Evolutionary conservation across 768 basidiomycete genomes (phyloP).

Genomic region (Lactarius deliciosus): DNA sequence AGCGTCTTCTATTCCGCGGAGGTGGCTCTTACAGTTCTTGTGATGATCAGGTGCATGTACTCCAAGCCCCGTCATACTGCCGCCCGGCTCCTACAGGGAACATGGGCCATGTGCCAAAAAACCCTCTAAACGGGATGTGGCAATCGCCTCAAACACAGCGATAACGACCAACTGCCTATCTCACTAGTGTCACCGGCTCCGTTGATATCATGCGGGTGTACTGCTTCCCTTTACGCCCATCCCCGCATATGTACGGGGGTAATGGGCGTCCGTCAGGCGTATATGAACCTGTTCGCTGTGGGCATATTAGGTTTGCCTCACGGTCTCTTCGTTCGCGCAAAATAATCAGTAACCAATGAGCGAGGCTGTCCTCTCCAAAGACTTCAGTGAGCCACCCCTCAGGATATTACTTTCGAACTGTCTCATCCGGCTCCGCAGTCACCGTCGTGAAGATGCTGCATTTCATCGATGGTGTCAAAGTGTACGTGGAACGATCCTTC

Average conservation of each 20-base stretch:
- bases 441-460: constrained; percentile 19
- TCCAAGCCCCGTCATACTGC: neutral
- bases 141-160: neutral
- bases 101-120: neutral
- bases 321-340: neutral
- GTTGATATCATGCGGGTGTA: neutral
- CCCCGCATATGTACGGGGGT: too few relatives aligned
- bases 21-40: neutral
- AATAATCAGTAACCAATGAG: neutral
- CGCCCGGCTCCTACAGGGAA: neutral
- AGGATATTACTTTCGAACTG: too few relatives aligned
- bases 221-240: neutral
- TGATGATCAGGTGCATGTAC: constrained; percentile 1
- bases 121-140: neutral
- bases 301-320: neutral
- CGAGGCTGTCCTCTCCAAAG: neutral
- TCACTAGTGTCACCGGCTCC: neutral
- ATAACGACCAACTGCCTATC: neutral
- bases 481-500: constrained; percentile 2
- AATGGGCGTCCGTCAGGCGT: neutral
- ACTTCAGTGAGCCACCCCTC: constrained; percentile 11
- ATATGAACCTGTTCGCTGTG: neutral
- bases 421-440: constrained; percentile 7
- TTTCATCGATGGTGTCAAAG: constrained; percentile 19
- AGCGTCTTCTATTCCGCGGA: neutral